Evolutionary conservation across 164 flowering plant species (phyloP).

Genomic region (Magnolia changhungtana): DNA sequence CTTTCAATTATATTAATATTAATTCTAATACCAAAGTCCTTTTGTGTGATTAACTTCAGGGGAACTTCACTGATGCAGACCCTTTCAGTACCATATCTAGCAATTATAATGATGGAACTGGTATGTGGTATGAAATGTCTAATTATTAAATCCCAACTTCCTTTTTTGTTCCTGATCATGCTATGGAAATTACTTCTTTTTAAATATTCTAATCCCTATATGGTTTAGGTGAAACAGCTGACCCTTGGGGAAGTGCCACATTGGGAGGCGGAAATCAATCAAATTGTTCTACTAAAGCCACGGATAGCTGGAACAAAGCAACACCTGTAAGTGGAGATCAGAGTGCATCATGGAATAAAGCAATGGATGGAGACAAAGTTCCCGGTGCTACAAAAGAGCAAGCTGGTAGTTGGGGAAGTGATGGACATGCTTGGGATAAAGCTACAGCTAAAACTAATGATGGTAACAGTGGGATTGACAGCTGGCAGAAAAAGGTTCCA

Average conservation of each 20-base stretch:
- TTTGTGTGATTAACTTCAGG: slow-evolving; percentile 1
- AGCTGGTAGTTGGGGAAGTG: slow-evolving; percentile 26
- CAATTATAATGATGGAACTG: slow-evolving; percentile 29
- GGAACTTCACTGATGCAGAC: slow-evolving; percentile 21
- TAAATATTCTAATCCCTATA: neutral
- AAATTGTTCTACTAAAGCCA: slow-evolving; percentile 1
- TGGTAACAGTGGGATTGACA: slow-evolving; percentile 21
- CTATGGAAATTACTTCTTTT: neutral
- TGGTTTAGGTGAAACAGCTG: slow-evolving; percentile 28
- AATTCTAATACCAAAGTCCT: neutral
- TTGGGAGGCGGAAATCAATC: slow-evolving; percentile 6
- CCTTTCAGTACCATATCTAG: slow-evolving; percentile 25
- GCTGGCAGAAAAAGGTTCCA: slow-evolving; percentile 29
- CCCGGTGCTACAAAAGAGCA: slow-evolving; percentile 11
- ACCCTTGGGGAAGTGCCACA: slow-evolving; percentile 41
- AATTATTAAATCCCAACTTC: neutral
- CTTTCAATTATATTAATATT: neutral
- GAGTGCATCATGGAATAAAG: slow-evolving; percentile 38
- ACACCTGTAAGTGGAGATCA: slow-evolving; percentile 10
- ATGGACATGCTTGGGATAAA: slow-evolving; percentile 23
- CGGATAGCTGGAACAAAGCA: slow-evolving; percentile 16
- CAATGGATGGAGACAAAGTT: slow-evolving; percentile 18
- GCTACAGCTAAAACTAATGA: slow-evolving; percentile 15
- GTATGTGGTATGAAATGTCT: slow-evolving; percentile 18
- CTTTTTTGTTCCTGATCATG: neutral